phyloP scores from a whole-genome alignment of 2,329 filamentous ascomycete genomes.

The Fragosphaeria purpurea region DNA sequence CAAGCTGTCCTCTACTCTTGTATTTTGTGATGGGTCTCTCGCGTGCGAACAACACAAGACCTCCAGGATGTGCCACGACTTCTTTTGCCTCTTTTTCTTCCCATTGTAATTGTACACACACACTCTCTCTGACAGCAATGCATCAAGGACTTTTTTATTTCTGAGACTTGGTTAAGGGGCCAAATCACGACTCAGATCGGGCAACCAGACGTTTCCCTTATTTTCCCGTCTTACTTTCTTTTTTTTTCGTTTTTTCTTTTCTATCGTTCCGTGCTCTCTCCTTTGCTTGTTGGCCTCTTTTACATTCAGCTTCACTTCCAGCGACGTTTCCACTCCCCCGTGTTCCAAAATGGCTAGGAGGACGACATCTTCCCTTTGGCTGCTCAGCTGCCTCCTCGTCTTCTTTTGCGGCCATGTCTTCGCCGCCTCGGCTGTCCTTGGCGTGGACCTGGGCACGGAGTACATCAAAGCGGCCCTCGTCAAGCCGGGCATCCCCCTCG shows the following conservation, averaged over 20 bases:
- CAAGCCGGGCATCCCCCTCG: slow-evolving; percentile 92
- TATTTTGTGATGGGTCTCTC: neutral
- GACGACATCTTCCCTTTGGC: slow-evolving; percentile 24
- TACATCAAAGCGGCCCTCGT: slow-evolving; percentile 95
- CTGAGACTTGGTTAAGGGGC: slow-evolving; percentile 2
- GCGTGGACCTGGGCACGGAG: slow-evolving; percentile 89
- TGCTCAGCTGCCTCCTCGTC: slow-evolving; percentile 29
- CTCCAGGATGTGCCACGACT: too few species aligned
- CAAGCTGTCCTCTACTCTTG: slow-evolving; percentile 10
- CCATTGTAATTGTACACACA: too few species aligned
- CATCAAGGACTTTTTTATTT: neutral
- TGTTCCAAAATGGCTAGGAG: slow-evolving; percentile 27
- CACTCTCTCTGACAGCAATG: neutral
- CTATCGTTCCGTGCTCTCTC: neutral
- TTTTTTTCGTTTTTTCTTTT: neutral
- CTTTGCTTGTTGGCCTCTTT: neutral
- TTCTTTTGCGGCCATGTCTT: slow-evolving; percentile 39
- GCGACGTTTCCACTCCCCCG: neutral
- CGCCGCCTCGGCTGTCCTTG: slow-evolving; percentile 65
- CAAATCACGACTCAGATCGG: slow-evolving; percentile 1
- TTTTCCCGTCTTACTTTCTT: neutral
- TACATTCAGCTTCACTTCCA: neutral
- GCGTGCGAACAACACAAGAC: neutral
- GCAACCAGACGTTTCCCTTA: neutral
- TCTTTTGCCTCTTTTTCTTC: neutral